Base-by-base conservation (phyloP, 768 basidiomycete species). In the Mycena maculata region DNA sequence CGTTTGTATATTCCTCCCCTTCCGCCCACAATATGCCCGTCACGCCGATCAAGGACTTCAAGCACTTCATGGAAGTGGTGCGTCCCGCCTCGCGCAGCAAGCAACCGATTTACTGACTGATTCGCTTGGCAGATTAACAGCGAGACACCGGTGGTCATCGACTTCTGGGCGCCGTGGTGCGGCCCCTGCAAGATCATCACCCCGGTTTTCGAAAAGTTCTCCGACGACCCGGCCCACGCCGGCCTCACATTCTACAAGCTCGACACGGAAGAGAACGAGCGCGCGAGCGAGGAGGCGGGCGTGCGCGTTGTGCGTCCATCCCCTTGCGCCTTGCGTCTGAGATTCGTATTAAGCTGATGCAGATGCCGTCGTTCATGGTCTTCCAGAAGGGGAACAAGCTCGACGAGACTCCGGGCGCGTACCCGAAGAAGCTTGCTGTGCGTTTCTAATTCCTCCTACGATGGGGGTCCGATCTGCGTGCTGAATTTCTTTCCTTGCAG, bases 131-230 rank as follows among this genome's bases (percentile, higher is more conserved):
- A 84, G 85, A 87, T 89, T 72, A 80, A 79, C 72, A 76, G 81
- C 61, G 82, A 80, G 64, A 83, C 83, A 71, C 77, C 80, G 67
- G 78, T 83, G 68, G 74, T 90, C 20, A 82, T 93, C 73, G 90
- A 93, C 78, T 92, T 93, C 79, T 91, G 89, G 89, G 92, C 92
- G 42, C 85, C 86, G 2, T 92, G 92, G 91, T 92, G 88, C 77
- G 90, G 90, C 18, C 90, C 91, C 16, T 92, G 91, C 86, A 83
- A 78, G 61, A 68, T 82, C 42, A 91, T 92, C 78, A 85, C 86
- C 22, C 91, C 91, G 59, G 73, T 90, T 44, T 88, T 92, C 70
- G 88, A 91, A 76, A 80, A 84, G 68, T 73, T 90, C n/a, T 82
- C 87, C 4, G 69, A 79, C 0, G 45, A 72, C 13, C 69, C 71